Base-by-base conservation (phyloP, 768 basidiomycete species). In the Kwoniella europaea region DNA sequence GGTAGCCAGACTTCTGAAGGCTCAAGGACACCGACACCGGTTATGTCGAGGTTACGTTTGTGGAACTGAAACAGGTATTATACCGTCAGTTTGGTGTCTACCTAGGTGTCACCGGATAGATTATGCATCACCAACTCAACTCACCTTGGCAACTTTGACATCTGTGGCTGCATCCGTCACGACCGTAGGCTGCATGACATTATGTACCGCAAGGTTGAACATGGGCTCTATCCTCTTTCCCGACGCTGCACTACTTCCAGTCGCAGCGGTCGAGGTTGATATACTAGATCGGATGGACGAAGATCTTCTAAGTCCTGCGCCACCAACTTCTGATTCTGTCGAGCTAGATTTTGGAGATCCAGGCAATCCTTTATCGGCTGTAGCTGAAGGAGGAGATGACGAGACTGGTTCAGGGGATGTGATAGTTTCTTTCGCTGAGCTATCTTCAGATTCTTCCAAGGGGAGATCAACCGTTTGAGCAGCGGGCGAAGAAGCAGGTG, bases 111-210 rank as follows among this genome's bases (percentile, higher is more conserved):
- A 35, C 35, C 35, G 7, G 35, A 35, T 35, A 35, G 35, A 35
- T 35, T 35, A 35, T 35, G 35, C 35, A 9, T 35, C 35, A 35
- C 35, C 55, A 67, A 16, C 18, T 10, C 16, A 13, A 75, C 80
- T 65, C 60, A 83, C 94, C 72, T 82, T 83, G 55, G 82, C 82
- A 6, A 83, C 80, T 68, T 82, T 83, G 41, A 70, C 77, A 65
- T 83, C 82, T 10, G 82, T 83, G 7, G 79, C 79, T 3, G 80
- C 82, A 59, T 83, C 81, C n/a, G 79, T 82, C 29, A 83, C 80
- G 4, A 74, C 75, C 13, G 82, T 82, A 9, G 76, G 72, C 16
- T 81, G 80, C 78, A 83, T 79, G 42, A 83, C 82, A 63, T 79
- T 82, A 43, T 83, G 82, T 10, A 83, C 79, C 4, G 71, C 72